Percentiles rank a stretch among this genome's conserved stretches.
Evolutionary conservation across 2,329 filamentous ascomycete genomes (phyloP).

Genomic region (Aspergillus luchuensis): DNA sequence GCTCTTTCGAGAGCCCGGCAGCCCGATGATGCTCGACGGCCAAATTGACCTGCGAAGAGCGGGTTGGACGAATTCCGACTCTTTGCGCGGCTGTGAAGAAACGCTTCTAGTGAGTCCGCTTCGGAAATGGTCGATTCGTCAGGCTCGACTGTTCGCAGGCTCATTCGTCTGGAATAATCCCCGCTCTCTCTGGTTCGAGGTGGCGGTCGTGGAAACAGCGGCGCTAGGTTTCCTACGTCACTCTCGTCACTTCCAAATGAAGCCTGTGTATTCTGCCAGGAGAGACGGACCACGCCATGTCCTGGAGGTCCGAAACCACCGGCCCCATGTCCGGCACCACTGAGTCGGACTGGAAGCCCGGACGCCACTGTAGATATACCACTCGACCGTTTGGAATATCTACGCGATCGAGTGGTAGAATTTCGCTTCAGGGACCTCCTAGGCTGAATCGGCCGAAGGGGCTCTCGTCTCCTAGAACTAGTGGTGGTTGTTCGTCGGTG

Average conservation of each 20-base stretch:
- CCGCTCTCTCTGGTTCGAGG: slow-evolving; percentile 29
- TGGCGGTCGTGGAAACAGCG: slow-evolving; percentile 40
- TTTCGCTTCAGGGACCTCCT: slow-evolving; percentile 39
- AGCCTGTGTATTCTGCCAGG: slow-evolving; percentile 41
- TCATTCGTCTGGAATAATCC: slow-evolving; percentile 34
- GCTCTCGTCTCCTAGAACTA: slow-evolving; percentile 36
- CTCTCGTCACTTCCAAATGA: slow-evolving; percentile 41
- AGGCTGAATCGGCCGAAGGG: slow-evolving; percentile 40
- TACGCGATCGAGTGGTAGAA: slow-evolving; percentile 36
- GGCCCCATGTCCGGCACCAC: slow-evolving; percentile 46
- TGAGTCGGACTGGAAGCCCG: slow-evolving; percentile 43
- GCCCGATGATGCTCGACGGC: slow-evolving; percentile 36
- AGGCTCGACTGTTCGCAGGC: slow-evolving; percentile 34
- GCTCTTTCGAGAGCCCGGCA: slow-evolving; percentile 38
- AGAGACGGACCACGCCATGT: slow-evolving; percentile 37
- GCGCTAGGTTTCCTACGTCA: slow-evolving; percentile 37
- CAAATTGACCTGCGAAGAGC: slow-evolving; percentile 39
- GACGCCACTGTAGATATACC: slow-evolving; percentile 40
- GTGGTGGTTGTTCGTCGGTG: slow-evolving; percentile 32
- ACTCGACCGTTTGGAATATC: slow-evolving; percentile 42
- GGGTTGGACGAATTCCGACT: slow-evolving; percentile 42
- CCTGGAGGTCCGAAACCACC: slow-evolving; percentile 42
- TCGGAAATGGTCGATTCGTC: slow-evolving; percentile 37
- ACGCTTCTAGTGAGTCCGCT: slow-evolving; percentile 41
- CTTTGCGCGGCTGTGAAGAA: slow-evolving; percentile 42